Evolutionary conservation across 2,329 filamentous ascomycete genomes (phyloP), one percentile per base, ranked within the genome.

Genomic region (Penicillium sumatraense): DNA sequence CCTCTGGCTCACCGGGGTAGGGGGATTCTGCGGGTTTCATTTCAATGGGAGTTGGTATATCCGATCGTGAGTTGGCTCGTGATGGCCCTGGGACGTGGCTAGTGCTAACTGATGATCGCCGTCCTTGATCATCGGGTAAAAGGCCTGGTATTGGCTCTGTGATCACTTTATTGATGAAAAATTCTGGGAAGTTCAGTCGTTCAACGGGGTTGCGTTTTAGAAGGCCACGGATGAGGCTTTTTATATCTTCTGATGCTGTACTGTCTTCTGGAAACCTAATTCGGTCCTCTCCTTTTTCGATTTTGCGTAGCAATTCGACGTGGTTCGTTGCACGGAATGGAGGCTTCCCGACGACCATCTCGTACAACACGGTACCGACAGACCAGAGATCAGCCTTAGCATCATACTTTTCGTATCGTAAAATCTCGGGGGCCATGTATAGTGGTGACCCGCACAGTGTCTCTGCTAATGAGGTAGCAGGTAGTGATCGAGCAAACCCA

Each of bases 401-500:
- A 77, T 96, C 93, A 74, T 99, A 99, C 69, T 93, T 93, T 73
- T 99, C 93, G 68, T 98, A 99, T 56, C 93, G 88, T 59, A 99
- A 81, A 61, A 99, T 99, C 77, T 99, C 95, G 3, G 95, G 95
- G 0, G 95, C 95, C 95, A 99, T 99, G 78, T 99, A 99, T 23
- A 99, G 80, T 9, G 95, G 95, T 11, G 95, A 98, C 16, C 95
- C 95, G 73, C 95, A 99, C 0, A 99, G 85, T 0, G 95, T 99
- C 73, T 99, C 95, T 10, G 95, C 95, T 60, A 99, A 83, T 5
- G 93, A 93, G 0, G 93, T 96, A 7, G 90, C 87, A 2, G 95
- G 93, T 46, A 99, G 79, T 52, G 96, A 91, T 53, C 95, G 87
- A 53, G 95, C 95, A 72, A 99, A 99, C n/a, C 95, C 95, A 70